These are phyloP conservation scores for Epichloe sylvatica DNA, from an alignment of 2,329 filamentous ascomycete genomes.

Conservation along the genomic window DNA sequence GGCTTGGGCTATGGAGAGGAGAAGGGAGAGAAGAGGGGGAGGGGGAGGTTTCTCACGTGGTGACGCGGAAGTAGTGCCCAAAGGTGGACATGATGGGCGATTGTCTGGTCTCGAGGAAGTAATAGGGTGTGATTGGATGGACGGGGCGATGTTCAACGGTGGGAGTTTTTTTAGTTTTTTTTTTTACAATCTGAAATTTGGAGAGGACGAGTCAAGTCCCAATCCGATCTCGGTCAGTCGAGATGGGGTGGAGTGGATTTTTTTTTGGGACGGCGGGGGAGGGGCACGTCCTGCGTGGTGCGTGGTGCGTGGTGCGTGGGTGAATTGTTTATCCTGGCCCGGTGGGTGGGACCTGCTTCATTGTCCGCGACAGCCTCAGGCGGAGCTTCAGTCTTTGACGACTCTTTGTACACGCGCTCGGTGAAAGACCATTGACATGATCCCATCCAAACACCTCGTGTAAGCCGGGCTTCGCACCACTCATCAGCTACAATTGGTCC, in stretches of 20 bases:
- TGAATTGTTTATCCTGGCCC: neutral
- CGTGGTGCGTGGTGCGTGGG: neutral
- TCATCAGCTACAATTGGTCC: no score
- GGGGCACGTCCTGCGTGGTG: neutral
- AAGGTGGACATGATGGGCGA: constrained; percentile 64
- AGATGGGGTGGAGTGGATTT: neutral
- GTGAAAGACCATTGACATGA: no score
- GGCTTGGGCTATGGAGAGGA: neutral
- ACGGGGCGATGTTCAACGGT: neutral
- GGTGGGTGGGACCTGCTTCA: no score
- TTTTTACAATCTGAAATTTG: neutral
- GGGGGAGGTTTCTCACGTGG: constrained; percentile 43
- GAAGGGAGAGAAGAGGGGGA: neutral
- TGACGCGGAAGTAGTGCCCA: constrained; percentile 67
- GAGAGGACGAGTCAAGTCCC: neutral
- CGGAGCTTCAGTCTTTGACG: no score
- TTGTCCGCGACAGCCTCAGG: no score
- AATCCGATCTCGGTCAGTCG: neutral
- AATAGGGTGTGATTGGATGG: neutral
- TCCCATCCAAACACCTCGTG: no score
- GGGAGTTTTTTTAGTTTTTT: neutral
- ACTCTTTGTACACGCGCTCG: no score
- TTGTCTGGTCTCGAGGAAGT: neutral
- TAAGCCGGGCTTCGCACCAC: no score
- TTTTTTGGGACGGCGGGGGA: neutral